Evolutionary conservation across 495 filamentous ascomycete species (phyloP).

Genomic region (Penicillium paradoxum): DNA sequence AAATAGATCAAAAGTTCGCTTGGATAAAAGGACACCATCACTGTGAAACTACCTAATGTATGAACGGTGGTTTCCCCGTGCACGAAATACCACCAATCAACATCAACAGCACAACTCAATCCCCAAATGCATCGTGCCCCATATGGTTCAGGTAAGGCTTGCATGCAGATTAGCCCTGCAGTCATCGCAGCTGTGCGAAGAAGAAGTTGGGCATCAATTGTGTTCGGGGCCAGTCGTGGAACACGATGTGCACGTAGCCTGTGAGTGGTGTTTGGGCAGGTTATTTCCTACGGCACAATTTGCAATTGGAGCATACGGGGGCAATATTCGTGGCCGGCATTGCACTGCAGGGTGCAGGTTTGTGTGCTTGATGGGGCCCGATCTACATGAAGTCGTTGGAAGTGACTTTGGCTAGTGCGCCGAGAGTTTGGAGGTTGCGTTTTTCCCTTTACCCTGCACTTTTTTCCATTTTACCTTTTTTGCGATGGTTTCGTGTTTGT

Average conservation of each 20-base stretch:
- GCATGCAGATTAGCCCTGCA: slow-evolving; percentile 2
- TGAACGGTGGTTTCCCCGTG: no score
- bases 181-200: neutral
- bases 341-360: neutral
- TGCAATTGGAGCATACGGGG: neutral
- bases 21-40: no score
- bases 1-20: no score
- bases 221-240: neutral
- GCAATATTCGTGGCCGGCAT: neutral
- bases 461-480: slow-evolving; percentile 8
- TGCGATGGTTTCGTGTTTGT: slow-evolving; percentile 1
- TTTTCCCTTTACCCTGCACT: no score
- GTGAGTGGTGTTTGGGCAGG: neutral
- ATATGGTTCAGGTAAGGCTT: slow-evolving; percentile 3
- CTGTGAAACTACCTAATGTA: no score
- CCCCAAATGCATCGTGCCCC: neutral
- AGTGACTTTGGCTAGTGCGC: neutral
- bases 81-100: no score
- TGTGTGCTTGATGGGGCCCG: neutral
- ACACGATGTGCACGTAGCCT: neutral
- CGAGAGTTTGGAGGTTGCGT: neutral
- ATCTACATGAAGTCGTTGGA: neutral
- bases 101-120: neutral
- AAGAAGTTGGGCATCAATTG: slow-evolving; percentile 11
- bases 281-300: neutral